Evolutionary conservation across 2,329 filamentous ascomycete species (phyloP).

Genomic region (Parascedosporium putredinis): DNA sequence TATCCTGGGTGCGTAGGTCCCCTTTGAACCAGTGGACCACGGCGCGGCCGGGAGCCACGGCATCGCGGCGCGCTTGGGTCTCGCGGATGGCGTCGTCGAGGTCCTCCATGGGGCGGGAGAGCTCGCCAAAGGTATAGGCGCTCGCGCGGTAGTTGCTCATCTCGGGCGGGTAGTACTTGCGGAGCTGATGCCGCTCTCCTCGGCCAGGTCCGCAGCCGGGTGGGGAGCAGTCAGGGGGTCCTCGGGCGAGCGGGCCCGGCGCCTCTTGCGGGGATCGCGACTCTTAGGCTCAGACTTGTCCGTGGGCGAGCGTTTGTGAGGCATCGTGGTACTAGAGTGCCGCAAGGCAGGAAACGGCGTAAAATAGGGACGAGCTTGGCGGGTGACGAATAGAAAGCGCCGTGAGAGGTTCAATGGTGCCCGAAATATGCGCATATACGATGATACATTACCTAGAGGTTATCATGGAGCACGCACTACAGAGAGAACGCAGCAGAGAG

Average conservation of each 20-base stretch:
- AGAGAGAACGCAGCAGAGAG: no score
- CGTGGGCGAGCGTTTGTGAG: neutral
- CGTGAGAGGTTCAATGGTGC: no score
- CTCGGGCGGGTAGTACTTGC: constrained; percentile 73
- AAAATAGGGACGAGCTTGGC: no score
- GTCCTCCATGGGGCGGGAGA: constrained; percentile 63
- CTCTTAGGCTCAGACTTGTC: neutral
- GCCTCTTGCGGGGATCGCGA: neutral
- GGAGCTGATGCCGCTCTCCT: constrained; percentile 54
- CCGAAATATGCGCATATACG: no score
- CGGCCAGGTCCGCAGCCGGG: constrained; percentile 18
- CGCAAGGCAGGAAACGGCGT: no score
- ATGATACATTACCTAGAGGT: no score
- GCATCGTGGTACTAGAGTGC: neutral
- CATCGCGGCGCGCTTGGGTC: constrained; percentile 43
- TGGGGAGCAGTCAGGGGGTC: neutral
- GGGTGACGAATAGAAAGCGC: no score
- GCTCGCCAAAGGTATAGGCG: constrained; percentile 59
- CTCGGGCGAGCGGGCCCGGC: no score
- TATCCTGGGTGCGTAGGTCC: constrained; percentile 66
- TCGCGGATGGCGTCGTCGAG: constrained; percentile 51
- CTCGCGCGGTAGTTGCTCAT: constrained; percentile 72
- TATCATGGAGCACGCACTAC: no score
- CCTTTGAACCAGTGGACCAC: constrained; percentile 89
- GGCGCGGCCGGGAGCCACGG: constrained; percentile 39